phyloP scores from a whole-genome alignment of 306 rosid species.

The Trifolium repens region DNA sequence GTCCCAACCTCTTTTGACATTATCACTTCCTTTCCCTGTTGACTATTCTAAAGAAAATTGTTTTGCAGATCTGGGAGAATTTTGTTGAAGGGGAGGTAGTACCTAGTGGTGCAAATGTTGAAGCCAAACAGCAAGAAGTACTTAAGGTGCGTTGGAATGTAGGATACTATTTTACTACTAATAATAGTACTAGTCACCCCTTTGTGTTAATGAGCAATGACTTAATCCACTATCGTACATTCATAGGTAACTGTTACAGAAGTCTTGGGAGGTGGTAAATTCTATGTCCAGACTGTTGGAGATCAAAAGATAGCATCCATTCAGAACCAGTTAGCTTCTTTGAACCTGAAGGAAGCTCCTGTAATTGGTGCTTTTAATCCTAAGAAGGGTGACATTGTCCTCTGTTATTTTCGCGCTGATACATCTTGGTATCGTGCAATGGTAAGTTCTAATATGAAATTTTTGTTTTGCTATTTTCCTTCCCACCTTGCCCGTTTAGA shows the following conservation, averaged over 20 bases:
- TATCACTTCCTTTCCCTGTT: constrained; percentile 27
- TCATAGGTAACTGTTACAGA: constrained; percentile 82
- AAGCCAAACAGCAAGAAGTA: constrained; percentile 90
- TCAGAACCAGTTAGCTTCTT: constrained; percentile 85
- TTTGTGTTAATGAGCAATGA: constrained; percentile 38
- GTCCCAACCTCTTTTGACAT: background rate
- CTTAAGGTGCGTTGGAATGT: constrained; percentile 67
- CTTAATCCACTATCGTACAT: constrained; percentile 37
- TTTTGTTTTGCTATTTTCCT: background rate
- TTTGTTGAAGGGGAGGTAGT: constrained; percentile 96
- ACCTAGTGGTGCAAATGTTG: constrained; percentile 67
- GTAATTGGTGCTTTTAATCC: constrained; percentile 89
- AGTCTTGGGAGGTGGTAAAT: constrained; percentile 87
- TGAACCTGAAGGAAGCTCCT: constrained; percentile 90
- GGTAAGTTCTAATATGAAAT: constrained; percentile 58
- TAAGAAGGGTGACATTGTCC: constrained; percentile 91
- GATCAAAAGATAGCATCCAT: constrained; percentile 83
- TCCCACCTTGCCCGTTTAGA: background rate
- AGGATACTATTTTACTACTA: constrained; percentile 32
- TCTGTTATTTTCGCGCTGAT: constrained; percentile 79
- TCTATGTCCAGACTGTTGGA: constrained; percentile 88
- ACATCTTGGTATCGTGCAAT: constrained; percentile 93
- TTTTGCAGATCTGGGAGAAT: constrained; percentile 94
- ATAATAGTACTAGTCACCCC: background rate
- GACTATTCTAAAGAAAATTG: constrained; percentile 42